Evolutionary conservation across 306 rosid species (phyloP).

Genomic region (Prunus mongolica): DNA sequence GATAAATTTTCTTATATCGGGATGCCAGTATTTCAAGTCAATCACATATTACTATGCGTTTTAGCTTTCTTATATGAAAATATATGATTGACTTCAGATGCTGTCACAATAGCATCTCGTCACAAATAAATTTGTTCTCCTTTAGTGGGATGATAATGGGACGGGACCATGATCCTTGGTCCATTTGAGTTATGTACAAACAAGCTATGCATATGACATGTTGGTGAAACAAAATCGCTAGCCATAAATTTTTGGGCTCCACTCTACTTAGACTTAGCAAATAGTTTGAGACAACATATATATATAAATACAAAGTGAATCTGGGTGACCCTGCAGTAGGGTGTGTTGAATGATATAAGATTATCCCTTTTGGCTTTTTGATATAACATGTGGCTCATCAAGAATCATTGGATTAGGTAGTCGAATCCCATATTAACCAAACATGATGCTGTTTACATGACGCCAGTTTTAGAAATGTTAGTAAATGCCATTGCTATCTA

Average conservation of each 20-base stretch:
- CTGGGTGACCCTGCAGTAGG: too few relatives aligned
- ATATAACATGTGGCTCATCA: neutral
- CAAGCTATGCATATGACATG: slow-evolving; percentile 3
- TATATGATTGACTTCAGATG: too few relatives aligned
- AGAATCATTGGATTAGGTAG: neutral
- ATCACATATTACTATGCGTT: too few relatives aligned
- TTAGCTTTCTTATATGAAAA: too few relatives aligned
- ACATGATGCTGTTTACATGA: neutral
- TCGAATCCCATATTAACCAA: neutral
- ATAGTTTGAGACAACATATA: neutral
- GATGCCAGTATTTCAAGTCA: too few relatives aligned
- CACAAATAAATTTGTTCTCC: too few relatives aligned
- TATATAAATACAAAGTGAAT: too few relatives aligned
- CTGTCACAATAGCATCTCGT: too few relatives aligned
- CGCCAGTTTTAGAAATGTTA: neutral
- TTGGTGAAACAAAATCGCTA: neutral
- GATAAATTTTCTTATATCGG: too few relatives aligned
- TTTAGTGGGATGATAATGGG: neutral
- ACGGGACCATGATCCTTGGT: neutral
- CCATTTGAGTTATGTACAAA: neutral
- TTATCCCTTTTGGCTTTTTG: neutral
- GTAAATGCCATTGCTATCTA: neutral
- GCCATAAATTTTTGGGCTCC: slow-evolving; percentile 6
- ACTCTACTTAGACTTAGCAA: neutral
- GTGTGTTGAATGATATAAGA: too few relatives aligned